Evolutionary conservation across 768 basidiomycete species (phyloP).

Genomic region (Trametes maxima): DNA sequence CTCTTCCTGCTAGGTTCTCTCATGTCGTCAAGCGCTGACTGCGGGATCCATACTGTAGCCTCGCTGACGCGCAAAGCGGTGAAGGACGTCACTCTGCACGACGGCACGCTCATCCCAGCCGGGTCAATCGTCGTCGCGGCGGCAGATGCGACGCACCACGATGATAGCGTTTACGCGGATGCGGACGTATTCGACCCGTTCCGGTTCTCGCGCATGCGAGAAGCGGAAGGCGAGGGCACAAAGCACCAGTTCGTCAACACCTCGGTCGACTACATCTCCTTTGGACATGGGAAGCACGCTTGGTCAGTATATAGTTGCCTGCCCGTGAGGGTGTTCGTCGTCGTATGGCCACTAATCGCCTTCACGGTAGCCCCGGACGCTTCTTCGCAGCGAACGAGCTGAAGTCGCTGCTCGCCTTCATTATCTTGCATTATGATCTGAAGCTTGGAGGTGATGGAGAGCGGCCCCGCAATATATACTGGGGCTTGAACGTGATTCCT

Average conservation of each 20-base stretch:
- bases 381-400: constrained; percentile 38
- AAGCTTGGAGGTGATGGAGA: constrained; percentile 29
- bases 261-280: constrained; percentile 18
- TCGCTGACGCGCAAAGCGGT: constrained; percentile 10
- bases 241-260: constrained; percentile 25
- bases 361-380: constrained; percentile 33
- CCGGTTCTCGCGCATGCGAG: constrained; percentile 25
- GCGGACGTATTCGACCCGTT: constrained; percentile 29
- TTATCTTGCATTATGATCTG: constrained; percentile 36
- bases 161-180: constrained; percentile 29
- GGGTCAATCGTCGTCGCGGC: constrained; percentile 25
- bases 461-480: constrained; percentile 27
- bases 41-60: neutral
- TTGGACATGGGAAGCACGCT: constrained; percentile 27
- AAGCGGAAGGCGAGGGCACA: constrained; percentile 8
- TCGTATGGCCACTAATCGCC: neutral
- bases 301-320: constrained; percentile 9
- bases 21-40: neutral
- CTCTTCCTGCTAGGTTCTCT: too few relatives aligned
- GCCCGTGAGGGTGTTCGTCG: neutral
- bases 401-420: constrained; percentile 36
- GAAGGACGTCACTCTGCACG: constrained; percentile 23
- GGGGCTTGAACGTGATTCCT: constrained; percentile 25
- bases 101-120: constrained; percentile 27
- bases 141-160: constrained; percentile 23